Base-by-base conservation (phyloP, 2,329 filamentous ascomycete species). In the Fusarium albidum region DNA sequence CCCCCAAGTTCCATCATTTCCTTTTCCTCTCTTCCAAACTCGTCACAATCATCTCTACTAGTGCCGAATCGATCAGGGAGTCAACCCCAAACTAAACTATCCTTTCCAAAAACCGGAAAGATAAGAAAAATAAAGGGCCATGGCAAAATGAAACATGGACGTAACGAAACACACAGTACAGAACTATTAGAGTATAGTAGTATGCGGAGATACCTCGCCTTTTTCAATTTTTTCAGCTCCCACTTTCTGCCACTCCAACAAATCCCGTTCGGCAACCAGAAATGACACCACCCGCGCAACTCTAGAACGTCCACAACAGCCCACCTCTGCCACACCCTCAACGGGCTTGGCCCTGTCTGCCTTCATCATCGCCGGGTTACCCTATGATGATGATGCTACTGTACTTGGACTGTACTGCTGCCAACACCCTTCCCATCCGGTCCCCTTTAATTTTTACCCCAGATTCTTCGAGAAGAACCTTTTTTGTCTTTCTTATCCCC, bases 271-370 rank as follows among this genome's bases (percentile, higher is more conserved):
- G n/a, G n/a, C n/a, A 21, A 32, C 26, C 28, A 26, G 28, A 32
- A 47, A 63, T 64, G 61, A 49, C 65, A 67, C 61, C 63, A 67
- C 64, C 51, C 32, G 12, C 26, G 44, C 43, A 42, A 54, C 61
- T 65, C 61, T 63, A 59, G 58, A 63, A 57, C 63, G 43, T 41
- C 44, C 49, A 52, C 18, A 65, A 64, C 63, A 57, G 61, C 55
- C 58, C 58, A 66, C 45, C 43, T 21, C 17, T 42, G 48, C 57
- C 34, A 49, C 59, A 63, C 56, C 52, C 59, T 51, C 56, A 17
- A 17, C 52, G 56, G 45, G 25, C 46, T 39, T 44, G 35, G 35
- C 51, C n/a, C n/a, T n/a, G n/a, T n/a, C n/a, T n/a, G n/a, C n/a
- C n/a, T n/a, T n/a, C n/a, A n/a, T n/a, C n/a, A n/a, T n/a, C n/a